phyloP scores from a whole-genome alignment of 768 basidiomycete species.

The Auricularia auricula-judae region DNA sequence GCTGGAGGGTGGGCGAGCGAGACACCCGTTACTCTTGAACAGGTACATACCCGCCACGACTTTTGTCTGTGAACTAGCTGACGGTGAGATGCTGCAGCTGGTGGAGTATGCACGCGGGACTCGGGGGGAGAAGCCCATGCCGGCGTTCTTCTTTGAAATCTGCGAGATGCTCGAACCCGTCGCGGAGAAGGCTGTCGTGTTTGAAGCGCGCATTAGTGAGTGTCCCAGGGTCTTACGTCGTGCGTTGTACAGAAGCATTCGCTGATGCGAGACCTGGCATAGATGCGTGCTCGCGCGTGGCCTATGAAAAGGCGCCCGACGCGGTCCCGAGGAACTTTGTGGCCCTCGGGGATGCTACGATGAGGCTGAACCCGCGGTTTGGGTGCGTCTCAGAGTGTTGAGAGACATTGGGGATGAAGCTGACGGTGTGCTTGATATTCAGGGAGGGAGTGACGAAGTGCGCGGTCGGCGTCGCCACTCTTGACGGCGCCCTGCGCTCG shows the following conservation, averaged over 20 bases:
- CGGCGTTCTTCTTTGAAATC: constrained; percentile 19
- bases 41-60: background rate
- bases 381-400: constrained; percentile 5
- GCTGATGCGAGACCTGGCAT: background rate
- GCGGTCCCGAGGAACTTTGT: constrained; percentile 22
- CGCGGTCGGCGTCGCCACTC: background rate
- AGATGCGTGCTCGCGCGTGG: constrained; percentile 17
- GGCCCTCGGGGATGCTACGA: constrained; percentile 26
- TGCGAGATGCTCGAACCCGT: constrained; percentile 19
- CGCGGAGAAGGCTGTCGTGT: constrained; percentile 8
- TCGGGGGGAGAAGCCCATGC: constrained; percentile 7
- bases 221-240: background rate
- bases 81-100: background rate
- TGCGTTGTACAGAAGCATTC: background rate
- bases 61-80: no score
- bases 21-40: background rate
- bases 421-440: background rate
- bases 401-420: no score
- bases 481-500: background rate
- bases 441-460: background rate
- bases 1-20: background rate
- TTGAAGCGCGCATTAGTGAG: background rate
- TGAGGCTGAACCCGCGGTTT: constrained; percentile 16
- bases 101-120: background rate
- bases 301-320: constrained; percentile 17